phyloP scores from a whole-genome alignment of 2,329 filamentous ascomycete genomes.

The Westerdykella ornata region DNA sequence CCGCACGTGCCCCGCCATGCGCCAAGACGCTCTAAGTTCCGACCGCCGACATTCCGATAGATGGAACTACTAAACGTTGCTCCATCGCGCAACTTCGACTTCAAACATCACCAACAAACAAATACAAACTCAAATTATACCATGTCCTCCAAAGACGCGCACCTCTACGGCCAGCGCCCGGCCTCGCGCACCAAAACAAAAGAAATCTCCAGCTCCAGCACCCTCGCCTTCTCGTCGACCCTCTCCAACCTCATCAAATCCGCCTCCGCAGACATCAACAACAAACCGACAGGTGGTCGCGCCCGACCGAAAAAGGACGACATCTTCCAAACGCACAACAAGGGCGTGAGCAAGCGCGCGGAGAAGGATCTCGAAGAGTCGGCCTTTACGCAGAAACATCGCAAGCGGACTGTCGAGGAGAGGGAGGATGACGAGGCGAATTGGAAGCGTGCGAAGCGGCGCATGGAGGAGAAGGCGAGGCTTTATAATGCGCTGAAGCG shows the following conservation, averaged over 20 bases:
- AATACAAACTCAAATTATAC: conserved; percentile 2
- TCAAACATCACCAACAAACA: conserved; percentile 1
- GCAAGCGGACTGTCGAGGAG: conserved; percentile 48
- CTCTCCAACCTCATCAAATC: conserved; percentile 68
- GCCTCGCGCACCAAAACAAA: conserved; percentile 43
- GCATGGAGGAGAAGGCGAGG: conserved; percentile 84
- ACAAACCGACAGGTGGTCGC: conserved; percentile 46
- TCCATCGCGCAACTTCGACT: background rate
- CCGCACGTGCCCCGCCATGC: conserved; percentile 15
- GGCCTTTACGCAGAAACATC: conserved; percentile 55
- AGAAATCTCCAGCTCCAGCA: conserved; percentile 62
- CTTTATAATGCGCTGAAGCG: conserved; percentile 86
- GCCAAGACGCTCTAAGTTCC: conserved; percentile 16
- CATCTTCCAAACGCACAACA: conserved; percentile 63
- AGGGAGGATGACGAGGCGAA: conserved; percentile 53
- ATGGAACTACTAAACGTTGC: background rate
- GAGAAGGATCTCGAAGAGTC: conserved; percentile 53
- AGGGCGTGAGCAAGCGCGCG: conserved; percentile 56
- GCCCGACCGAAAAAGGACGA: conserved; percentile 56
- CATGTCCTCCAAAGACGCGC: conserved; percentile 46
- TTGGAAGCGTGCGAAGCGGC: conserved; percentile 62
- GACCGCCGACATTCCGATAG: conserved; percentile 16
- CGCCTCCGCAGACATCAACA: conserved; percentile 39
- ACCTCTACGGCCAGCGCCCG: conserved; percentile 64
- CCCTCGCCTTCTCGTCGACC: conserved; percentile 80